Evolutionary conservation across 2,329 filamentous ascomycete genomes (phyloP), one percentile per base, ranked within the genome.

Genomic region (Fusarium ambrosium): DNA sequence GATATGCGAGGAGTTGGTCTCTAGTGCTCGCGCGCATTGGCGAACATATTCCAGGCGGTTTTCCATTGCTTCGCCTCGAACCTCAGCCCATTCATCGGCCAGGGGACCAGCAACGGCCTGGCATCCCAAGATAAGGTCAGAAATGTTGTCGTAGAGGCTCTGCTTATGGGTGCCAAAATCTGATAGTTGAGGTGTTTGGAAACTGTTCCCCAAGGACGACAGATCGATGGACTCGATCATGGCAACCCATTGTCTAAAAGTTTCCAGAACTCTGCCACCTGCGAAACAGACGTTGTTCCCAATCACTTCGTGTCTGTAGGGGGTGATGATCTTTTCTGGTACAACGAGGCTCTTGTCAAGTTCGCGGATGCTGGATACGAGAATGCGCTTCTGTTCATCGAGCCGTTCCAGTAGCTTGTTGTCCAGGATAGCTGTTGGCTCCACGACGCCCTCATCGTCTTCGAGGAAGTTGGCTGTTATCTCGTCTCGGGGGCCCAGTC

Each of bases 121-220:
- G 79, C 95, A 98, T 68, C 93, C 92, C 60, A 98, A 85, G 5
- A 98, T 85, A 32, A 99, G 89, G 81, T 98, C 97, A 10, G 95
- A 95, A 65, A 98, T 93, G 69, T 95, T 93, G 82, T 98, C 97
- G 83, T 98, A 98, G 20, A 97, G 87, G 77, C 93, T 94, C 82
- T 99, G 97, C 84, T 98, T 98, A 82, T 97, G 94, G 36, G 92
- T 90, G 79, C 92, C 92, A 81, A 98, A 98, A 77, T 98, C 97
- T 58, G 92, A 89, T 36, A 98, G 85, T 77, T 97, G 94, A 1
- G 95, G 95, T 51, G 93, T 96, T 81, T 96, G 94, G 75, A 95
- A 92, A 68, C 89, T 92, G 68, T 93, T 92, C 45, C 92, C 92
- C 4, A 98, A 86, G 1, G 93, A 90, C 1, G 94, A 93, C 16